Percentiles rank a stretch among this genome's conserved stretches.
Evolutionary conservation across 2,329 filamentous ascomycete species (phyloP).

Genomic region (Lasiodiplodia gonubiensis): DNA sequence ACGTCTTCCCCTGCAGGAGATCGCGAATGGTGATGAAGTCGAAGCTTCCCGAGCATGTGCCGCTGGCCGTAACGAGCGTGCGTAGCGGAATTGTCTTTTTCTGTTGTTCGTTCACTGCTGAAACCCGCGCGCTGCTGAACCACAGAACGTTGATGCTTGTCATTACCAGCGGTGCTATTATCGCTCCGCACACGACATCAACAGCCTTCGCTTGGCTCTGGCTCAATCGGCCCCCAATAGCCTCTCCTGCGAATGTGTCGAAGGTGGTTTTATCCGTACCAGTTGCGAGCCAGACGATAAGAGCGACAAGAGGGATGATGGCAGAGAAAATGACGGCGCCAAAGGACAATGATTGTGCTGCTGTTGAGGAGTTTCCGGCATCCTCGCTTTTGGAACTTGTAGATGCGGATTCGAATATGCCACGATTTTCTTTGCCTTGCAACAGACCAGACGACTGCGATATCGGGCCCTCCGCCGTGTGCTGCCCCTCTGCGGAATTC

Average conservation of each 20-base stretch:
- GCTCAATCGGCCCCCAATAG: slow-evolving; percentile 31
- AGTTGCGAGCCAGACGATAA: slow-evolving; percentile 4
- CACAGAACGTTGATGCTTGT: slow-evolving; percentile 30
- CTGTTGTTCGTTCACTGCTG: slow-evolving; percentile 30
- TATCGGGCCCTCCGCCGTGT: too few relatives aligned
- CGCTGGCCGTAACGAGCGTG: slow-evolving; percentile 28
- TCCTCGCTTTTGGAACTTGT: too few relatives aligned
- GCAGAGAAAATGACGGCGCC: too few relatives aligned
- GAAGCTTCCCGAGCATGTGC: slow-evolving; percentile 26
- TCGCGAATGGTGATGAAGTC: slow-evolving; percentile 28
- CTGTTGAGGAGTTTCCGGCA: too few relatives aligned
- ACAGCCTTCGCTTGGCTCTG: slow-evolving; percentile 33
- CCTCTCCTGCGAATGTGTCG: background rate
- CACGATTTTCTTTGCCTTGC: too few relatives aligned
- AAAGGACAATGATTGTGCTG: too few relatives aligned
- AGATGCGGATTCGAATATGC: too few relatives aligned
- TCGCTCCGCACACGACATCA: slow-evolving; percentile 31
- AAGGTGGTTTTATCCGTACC: background rate
- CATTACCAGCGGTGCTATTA: slow-evolving; percentile 31
- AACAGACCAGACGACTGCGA: too few relatives aligned
- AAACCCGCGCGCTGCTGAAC: slow-evolving; percentile 32
- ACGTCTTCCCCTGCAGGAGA: slow-evolving; percentile 24
- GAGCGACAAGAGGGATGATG: background rate
- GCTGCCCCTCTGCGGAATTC: too few relatives aligned
- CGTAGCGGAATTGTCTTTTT: slow-evolving; percentile 19